phyloP scores from a whole-genome alignment of 148 eudicot genomes.

The Cornus suecica region DNA sequence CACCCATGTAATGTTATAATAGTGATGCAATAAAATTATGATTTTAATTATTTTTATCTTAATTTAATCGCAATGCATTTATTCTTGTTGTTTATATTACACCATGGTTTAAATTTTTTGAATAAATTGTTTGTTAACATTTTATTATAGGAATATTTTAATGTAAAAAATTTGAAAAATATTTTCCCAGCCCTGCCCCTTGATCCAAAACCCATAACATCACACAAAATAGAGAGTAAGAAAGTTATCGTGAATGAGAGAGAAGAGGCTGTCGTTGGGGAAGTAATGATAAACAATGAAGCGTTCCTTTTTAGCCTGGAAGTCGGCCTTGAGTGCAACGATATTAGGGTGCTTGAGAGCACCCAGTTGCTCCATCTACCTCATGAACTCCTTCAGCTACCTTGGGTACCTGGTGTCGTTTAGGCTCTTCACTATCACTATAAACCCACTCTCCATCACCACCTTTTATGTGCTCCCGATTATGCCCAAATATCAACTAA shows the following conservation, averaged over 20 bases:
- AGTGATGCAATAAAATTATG: no score
- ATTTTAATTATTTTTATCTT: no score
- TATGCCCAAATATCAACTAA: no score
- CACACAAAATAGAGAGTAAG: not conserved
- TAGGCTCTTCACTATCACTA: slow-evolving; percentile 83
- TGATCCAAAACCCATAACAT: no score
- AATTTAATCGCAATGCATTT: no score
- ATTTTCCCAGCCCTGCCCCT: no score
- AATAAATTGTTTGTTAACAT: no score
- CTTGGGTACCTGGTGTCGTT: slow-evolving; percentile 67
- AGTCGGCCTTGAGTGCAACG: slow-evolving; percentile 77
- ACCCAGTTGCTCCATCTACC: slow-evolving; percentile 61
- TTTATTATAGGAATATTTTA: no score
- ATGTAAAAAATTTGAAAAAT: no score
- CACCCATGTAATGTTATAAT: no score
- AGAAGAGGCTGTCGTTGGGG: slow-evolving; percentile 92
- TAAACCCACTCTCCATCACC: slow-evolving; percentile 81
- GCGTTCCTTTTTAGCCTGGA: slow-evolving; percentile 87
- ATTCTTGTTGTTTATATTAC: no score
- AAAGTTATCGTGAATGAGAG: slow-evolving; percentile 75
- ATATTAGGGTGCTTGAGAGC: slow-evolving; percentile 63
- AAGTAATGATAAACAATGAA: slow-evolving; percentile 84
- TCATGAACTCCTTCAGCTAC: slow-evolving; percentile 52
- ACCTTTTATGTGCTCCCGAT: slow-evolving; percentile 95
- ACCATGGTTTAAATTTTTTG: no score